phyloP scores from a whole-genome alignment of 2,329 filamentous ascomycete species.

The Laburnicola sp. region DNA sequence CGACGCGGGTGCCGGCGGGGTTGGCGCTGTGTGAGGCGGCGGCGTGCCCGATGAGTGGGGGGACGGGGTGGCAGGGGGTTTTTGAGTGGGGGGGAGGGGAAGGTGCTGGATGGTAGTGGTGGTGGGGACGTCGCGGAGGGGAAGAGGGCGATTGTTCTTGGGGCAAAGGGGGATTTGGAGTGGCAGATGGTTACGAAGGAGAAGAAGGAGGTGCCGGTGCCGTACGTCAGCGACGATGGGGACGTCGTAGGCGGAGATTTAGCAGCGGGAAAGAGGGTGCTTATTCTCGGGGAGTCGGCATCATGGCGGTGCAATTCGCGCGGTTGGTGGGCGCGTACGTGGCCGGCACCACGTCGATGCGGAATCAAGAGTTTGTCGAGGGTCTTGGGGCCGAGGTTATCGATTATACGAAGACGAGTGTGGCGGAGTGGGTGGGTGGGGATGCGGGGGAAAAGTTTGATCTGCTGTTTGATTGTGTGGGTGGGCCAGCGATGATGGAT shows the following conservation, averaged over 20 bases:
- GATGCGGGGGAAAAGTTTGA: conserved; percentile 43
- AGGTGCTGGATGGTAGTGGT: too few relatives aligned
- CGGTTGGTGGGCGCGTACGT: conserved; percentile 46
- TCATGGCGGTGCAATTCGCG: conserved; percentile 51
- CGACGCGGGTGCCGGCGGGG: conserved; percentile 42
- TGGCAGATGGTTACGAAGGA: conserved; percentile 10
- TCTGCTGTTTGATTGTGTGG: conserved; percentile 52
- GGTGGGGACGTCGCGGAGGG: too few relatives aligned
- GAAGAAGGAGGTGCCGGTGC: conserved; percentile 13
- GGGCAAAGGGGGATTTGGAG: too few relatives aligned
- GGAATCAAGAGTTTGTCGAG: conserved; percentile 45
- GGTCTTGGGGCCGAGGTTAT: conserved; percentile 50
- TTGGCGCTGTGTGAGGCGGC: conserved; percentile 44
- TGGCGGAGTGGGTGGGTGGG: conserved; percentile 38
- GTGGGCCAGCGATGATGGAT: conserved; percentile 47
- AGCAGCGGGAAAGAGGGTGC: conserved; percentile 41
- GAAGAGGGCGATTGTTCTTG: too few relatives aligned
- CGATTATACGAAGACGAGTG: conserved; percentile 43
- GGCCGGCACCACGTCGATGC: conserved; percentile 43
- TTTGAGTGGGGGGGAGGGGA: conserved; percentile 45
- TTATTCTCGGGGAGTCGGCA: conserved; percentile 51
- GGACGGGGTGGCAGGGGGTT: conserved; percentile 52
- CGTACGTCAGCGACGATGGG: conserved; percentile 8
- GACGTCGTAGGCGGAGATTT: conserved; percentile 13
- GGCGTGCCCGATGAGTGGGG: conserved; percentile 46